Percentiles rank a stretch among this genome's conserved stretches.
Conservation (phyloP, 2,329 filamentous ascomycete species). For the Colletotrichum sp. region DNA sequence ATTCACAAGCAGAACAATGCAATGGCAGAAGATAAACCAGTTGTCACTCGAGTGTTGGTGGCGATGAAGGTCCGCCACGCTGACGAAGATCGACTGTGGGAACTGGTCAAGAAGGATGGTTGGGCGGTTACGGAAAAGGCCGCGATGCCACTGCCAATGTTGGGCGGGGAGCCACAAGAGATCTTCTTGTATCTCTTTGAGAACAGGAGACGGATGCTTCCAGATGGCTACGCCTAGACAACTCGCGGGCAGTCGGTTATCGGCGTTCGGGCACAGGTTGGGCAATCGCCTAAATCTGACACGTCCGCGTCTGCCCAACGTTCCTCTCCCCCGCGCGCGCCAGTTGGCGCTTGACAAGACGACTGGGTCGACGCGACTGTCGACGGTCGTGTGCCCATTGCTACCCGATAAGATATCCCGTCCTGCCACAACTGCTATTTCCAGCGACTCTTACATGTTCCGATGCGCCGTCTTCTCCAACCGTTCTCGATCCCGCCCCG, state of each 20-base stretch:
- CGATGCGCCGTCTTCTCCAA: background rate
- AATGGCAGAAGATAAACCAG: background rate
- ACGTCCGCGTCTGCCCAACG: background rate
- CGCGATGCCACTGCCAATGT: conserved; percentile 48
- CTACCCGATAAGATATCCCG: background rate
- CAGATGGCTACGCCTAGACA: background rate
- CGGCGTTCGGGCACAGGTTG: background rate
- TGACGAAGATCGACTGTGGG: conserved; percentile 55
- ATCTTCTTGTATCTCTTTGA: conserved; percentile 60
- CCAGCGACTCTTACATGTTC: background rate
- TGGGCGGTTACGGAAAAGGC: conserved; percentile 50
- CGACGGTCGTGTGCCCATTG: background rate
- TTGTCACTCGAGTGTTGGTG: conserved; percentile 51
- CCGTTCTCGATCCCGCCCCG: background rate
- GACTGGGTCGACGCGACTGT: background rate
- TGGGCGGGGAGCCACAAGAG: conserved; percentile 47
- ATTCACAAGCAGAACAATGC: conserved; percentile 43
- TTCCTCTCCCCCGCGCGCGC: background rate
- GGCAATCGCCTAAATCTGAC: background rate
- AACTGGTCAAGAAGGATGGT: conserved; percentile 46
- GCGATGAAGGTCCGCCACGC: conserved; percentile 62
- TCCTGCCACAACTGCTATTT: background rate
- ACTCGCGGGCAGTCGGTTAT: background rate
- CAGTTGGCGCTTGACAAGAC: background rate
- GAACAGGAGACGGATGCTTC: background rate